Evolutionary conservation across 1,284 basidiomycete genomes (phyloP), one percentile per base, ranked within the genome.

Genomic region (Cryptococcus amylolentus): DNA sequence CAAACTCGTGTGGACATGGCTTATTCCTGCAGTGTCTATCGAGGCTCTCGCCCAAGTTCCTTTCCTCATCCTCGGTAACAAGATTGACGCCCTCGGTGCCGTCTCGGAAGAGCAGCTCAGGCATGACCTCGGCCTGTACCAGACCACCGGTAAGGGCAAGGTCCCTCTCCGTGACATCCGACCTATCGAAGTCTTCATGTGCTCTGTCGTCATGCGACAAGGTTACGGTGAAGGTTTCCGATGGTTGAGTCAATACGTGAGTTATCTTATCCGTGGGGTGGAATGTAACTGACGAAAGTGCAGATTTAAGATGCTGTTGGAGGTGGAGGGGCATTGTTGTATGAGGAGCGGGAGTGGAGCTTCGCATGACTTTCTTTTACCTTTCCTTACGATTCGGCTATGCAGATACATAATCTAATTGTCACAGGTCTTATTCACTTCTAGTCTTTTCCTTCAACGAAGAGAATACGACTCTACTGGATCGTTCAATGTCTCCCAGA

Each of bases 171-270:
- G 84, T 70, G 95, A 98, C 79, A 98, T 98, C 69, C 87, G 96
- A 63, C 95, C 96, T 37, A 97, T 98, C 78, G 96, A 99, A 79
- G 85, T 98, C 71, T 99, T 98, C 86, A 99, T 99, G 96, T 98
- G 94, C 82, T 98, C 96, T 16, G 95, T 99, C 58, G 95, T 99
- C 57, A 93, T 96, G 84, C 86, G 95, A 77, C 94, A 98, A 78
- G 95, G 95, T 58, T 98, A 98, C 78, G 95, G 94, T 61, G 96
- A 98, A 81, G 95, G 89, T 64, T 98, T 98, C 90, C 86, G 94
- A 67, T 98, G 95, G 95, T 76, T 98, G 67, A 95, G 91, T 64
- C 94, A 97, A 91, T 98, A 98, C 81, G 86, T 89, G 75, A 70
- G 84, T 77, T 8, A 13, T 35, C 10, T 27, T 10, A 7, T 51